Conservation (phyloP, 306 rosid species). For the Ammopiptanthus mongolicus region DNA sequence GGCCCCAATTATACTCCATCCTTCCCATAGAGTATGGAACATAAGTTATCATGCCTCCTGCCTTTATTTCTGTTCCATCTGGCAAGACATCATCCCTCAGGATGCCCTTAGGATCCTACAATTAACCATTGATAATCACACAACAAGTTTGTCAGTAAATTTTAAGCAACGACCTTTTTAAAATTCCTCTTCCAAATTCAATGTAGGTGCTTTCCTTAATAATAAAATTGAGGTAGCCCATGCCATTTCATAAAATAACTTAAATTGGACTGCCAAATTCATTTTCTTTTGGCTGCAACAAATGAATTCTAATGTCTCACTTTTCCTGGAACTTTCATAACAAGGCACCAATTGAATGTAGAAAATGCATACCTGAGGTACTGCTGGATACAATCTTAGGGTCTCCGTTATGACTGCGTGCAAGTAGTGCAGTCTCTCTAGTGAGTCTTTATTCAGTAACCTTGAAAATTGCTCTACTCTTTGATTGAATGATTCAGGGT, state of each 20-base stretch:
- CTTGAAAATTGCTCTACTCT: conserved; percentile 55
- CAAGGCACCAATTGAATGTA: not conserved
- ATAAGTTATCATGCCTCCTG: conserved; percentile 96
- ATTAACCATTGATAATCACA: conserved; percentile 1
- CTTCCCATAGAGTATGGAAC: conserved; percentile 98
- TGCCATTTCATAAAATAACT: not conserved
- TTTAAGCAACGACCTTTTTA: not conserved
- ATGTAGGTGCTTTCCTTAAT: not conserved
- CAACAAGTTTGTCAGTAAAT: not conserved
- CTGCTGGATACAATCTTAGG: conserved; percentile 85
- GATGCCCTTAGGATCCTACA: conserved; percentile 85
- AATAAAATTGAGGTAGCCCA: not conserved
- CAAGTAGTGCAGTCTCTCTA: conserved; percentile 59
- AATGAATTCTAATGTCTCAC: not conserved
- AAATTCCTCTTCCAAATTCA: not conserved
- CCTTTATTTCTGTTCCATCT: conserved; percentile 85
- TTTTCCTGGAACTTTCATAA: not conserved
- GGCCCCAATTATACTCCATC: conserved; percentile 92
- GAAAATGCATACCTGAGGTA: conserved; percentile 68
- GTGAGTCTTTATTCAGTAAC: conserved; percentile 63
- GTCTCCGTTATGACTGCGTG: conserved; percentile 94
- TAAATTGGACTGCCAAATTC: not conserved
- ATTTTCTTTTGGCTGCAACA: not conserved
- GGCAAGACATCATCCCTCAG: conserved; percentile 83
- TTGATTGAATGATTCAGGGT: conserved; percentile 51